phyloP scores from a whole-genome alignment of 371 early-diverging fungal genomes.

The Lichtheimia corymbifera region DNA sequence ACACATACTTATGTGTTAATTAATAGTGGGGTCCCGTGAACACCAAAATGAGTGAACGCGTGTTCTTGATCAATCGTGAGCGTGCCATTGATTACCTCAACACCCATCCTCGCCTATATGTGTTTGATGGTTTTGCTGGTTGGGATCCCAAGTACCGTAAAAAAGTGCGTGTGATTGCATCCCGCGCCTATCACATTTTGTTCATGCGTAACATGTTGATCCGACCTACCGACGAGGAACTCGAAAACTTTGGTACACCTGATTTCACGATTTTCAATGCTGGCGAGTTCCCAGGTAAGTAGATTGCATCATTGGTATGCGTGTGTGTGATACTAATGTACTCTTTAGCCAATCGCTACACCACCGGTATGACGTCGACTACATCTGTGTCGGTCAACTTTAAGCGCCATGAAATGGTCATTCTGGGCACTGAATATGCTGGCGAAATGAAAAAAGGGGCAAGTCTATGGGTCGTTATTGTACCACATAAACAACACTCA shows the following conservation, averaged over 20 bases:
- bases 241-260: constrained; percentile 90
- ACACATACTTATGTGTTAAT: background rate
- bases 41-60: constrained; percentile 82
- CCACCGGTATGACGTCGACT: constrained; percentile 95
- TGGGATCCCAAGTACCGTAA: constrained; percentile 98
- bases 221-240: constrained; percentile 91
- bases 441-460: constrained; percentile 99
- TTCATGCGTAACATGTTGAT: constrained; percentile 99
- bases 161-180: constrained; percentile 94
- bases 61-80: constrained; percentile 95
- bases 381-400: constrained; percentile 94
- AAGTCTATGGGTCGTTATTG: constrained; percentile 16
- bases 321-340: background rate
- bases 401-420: constrained; percentile 80
- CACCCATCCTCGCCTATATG: constrained; percentile 90
- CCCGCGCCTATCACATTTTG: constrained; percentile 94
- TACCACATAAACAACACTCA: background rate
- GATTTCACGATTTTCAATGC: constrained; percentile 98
- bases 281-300: constrained; percentile 82
- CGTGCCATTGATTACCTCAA: constrained; percentile 96
- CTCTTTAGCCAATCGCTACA: constrained; percentile 82
- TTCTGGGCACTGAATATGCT: constrained; percentile 96
- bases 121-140: constrained; percentile 93
- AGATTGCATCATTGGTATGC: background rate
- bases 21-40: constrained; percentile 94